Conservation (phyloP, 495 filamentous ascomycete species). For the Recurvomyces mirabilis region DNA sequence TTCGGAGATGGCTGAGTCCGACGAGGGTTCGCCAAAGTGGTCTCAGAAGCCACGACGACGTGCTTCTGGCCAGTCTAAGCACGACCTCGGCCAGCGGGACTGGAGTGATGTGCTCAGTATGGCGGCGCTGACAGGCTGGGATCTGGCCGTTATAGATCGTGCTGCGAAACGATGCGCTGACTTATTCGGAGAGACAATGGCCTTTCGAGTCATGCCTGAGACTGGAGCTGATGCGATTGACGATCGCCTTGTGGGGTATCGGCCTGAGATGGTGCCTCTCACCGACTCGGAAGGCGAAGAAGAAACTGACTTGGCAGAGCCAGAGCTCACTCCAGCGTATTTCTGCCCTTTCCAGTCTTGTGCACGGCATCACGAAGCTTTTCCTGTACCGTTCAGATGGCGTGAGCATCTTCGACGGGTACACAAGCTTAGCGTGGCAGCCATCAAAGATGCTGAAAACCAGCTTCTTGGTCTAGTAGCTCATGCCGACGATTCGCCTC, state of each 20-base stretch:
- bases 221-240: neutral
- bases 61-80: no score
- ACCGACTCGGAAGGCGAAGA: neutral
- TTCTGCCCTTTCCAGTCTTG: constrained; percentile 11
- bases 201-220: constrained; percentile 11
- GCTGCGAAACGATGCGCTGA: constrained; percentile 57
- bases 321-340: neutral
- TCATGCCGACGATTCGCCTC: neutral
- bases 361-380: neutral
- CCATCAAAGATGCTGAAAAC: constrained; percentile 3
- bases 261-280: constrained; percentile 3
- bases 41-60: no score
- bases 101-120: constrained; percentile 73
- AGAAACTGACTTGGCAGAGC: neutral
- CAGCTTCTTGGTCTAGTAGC: neutral
- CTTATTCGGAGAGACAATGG: constrained; percentile 29
- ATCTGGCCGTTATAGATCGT: constrained; percentile 47
- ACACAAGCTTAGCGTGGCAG: constrained; percentile 7
- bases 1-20: no score
- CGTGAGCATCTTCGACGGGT: constrained; percentile 15
- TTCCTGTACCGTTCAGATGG: constrained; percentile 5
- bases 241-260: constrained; percentile 1
- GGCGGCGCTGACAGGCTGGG: constrained; percentile 58
- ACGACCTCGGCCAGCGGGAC: constrained; percentile 43
- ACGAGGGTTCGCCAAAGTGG: no score